These are phyloP conservation scores for Sporobolomyces pararoseus DNA, from an alignment of 768 basidiomycete genomes.

Conservation along the genomic window DNA sequence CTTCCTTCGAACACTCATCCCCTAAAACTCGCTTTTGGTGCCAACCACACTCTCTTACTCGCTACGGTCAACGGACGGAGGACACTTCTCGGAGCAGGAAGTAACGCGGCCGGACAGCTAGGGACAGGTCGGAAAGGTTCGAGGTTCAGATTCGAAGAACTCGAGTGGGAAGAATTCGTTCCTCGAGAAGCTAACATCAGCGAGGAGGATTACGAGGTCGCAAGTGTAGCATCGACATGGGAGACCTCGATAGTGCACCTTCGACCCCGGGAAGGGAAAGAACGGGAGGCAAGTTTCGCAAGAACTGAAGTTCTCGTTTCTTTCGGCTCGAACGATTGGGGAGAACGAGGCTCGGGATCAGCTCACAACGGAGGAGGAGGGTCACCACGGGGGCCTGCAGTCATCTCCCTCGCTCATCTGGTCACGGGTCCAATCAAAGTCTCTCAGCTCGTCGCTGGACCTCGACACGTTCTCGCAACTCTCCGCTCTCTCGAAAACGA, in stretches of 20 bases:
- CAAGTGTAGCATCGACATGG: conserved; percentile 67
- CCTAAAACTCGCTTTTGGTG: conserved; percentile 62
- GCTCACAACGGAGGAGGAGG: conserved; percentile 28
- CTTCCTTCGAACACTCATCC: conserved; percentile 45
- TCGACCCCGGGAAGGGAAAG: conserved; percentile 53
- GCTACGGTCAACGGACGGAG: conserved; percentile 42
- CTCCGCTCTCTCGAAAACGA: background rate
- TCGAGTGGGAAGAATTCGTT: conserved; percentile 50
- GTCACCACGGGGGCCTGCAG: background rate
- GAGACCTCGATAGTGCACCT: conserved; percentile 75
- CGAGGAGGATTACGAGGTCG: conserved; percentile 53
- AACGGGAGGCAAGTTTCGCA: background rate
- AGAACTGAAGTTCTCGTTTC: conserved; percentile 57
- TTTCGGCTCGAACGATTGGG: conserved; percentile 81
- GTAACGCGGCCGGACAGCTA: conserved; percentile 68
- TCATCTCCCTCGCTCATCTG: background rate
- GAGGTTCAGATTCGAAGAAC: background rate
- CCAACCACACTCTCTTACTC: conserved; percentile 74
- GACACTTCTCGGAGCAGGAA: conserved; percentile 71
- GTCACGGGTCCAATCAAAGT: conserved; percentile 48
- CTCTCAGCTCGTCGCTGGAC: conserved; percentile 60
- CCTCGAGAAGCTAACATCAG: conserved; percentile 45
- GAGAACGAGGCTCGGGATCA: conserved; percentile 75
- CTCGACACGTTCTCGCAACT: conserved; percentile 64
- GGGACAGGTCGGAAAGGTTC: conserved; percentile 50